Percentiles rank a stretch among this genome's conserved stretches.
These are phyloP conservation scores for Schizosaccharomyces osmophilus DNA, from an alignment of 805 yeast genomes.

Conservation along the genomic window DNA sequence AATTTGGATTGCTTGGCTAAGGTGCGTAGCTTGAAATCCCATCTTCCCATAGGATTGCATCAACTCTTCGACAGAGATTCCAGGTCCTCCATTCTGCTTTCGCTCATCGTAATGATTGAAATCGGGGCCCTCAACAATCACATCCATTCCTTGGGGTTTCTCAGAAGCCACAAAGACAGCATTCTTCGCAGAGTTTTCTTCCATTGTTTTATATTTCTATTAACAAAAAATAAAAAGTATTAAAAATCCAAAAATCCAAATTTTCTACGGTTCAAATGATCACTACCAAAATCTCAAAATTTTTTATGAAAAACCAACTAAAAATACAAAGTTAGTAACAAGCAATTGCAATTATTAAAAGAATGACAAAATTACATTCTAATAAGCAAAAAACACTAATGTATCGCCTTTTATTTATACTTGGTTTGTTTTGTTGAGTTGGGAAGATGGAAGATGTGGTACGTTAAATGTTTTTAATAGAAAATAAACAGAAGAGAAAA, in stretches of 20 bases:
- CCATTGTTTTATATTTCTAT: background rate
- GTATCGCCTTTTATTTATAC: too few relatives aligned
- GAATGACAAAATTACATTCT: too few relatives aligned
- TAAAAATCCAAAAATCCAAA: background rate
- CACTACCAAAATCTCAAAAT: too few relatives aligned
- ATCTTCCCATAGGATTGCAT: slow-evolving; percentile 66
- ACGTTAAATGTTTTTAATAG: too few relatives aligned
- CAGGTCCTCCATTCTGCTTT: background rate
- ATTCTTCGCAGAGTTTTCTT: background rate
- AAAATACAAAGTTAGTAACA: too few relatives aligned
- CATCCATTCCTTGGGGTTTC: background rate
- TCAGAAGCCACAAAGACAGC: slow-evolving; percentile 1
- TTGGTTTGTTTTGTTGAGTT: too few relatives aligned
- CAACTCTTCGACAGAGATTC: slow-evolving; percentile 52
- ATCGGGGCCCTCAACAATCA: background rate
- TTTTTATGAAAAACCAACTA: too few relatives aligned
- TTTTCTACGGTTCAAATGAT: too few relatives aligned
- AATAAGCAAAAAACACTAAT: too few relatives aligned
- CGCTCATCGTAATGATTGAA: background rate
- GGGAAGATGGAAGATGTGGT: too few relatives aligned
- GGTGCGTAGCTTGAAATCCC: slow-evolving; percentile 90
- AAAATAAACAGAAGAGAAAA: too few relatives aligned
- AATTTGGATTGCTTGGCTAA: slow-evolving; percentile 75
- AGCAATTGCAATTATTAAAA: too few relatives aligned
- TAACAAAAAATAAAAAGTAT: background rate